These are phyloP conservation scores for Sarocladium strictum DNA, from an alignment of 2,329 filamentous ascomycete genomes.

Conservation along the genomic window DNA sequence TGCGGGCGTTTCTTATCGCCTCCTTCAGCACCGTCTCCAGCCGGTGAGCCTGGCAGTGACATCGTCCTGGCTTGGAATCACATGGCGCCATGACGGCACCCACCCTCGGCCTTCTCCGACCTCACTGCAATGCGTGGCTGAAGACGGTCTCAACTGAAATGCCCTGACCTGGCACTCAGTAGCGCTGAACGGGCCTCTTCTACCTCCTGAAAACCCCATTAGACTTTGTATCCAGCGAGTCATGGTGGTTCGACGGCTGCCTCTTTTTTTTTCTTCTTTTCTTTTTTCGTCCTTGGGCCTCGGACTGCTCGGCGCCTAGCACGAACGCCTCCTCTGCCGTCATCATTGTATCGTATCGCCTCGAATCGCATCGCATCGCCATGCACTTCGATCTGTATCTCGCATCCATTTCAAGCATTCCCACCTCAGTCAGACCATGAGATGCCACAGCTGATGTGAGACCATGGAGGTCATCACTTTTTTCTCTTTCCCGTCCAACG, in stretches of 20 bases:
- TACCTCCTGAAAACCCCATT: neutral
- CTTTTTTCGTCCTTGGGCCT: too few relatives aligned
- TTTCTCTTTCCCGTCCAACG: neutral
- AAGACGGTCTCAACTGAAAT: neutral
- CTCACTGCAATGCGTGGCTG: neutral
- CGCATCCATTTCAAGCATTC: neutral
- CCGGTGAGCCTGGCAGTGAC: neutral
- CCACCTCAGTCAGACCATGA: neutral
- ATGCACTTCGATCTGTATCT: neutral
- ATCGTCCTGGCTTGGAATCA: neutral
- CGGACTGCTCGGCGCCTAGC: neutral
- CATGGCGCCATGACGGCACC: conserved; percentile 1
- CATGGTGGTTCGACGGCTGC: neutral
- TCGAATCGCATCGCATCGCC: neutral
- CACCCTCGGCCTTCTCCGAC: conserved; percentile 7
- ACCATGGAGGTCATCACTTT: too few relatives aligned
- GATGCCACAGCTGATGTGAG: conserved; percentile 3
- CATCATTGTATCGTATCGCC: too few relatives aligned
- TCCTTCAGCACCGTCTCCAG: neutral
- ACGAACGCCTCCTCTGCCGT: neutral
- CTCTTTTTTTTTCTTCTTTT: neutral
- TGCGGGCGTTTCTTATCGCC: conserved; percentile 6
- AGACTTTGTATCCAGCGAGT: neutral
- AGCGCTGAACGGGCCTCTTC: neutral
- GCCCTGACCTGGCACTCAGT: neutral